Percentiles rank a stretch among this genome's conserved stretches.
Evolutionary conservation across 371 early-diverging fungal genomes (phyloP).

Genomic region (Dinochytrium kinnereticum): DNA sequence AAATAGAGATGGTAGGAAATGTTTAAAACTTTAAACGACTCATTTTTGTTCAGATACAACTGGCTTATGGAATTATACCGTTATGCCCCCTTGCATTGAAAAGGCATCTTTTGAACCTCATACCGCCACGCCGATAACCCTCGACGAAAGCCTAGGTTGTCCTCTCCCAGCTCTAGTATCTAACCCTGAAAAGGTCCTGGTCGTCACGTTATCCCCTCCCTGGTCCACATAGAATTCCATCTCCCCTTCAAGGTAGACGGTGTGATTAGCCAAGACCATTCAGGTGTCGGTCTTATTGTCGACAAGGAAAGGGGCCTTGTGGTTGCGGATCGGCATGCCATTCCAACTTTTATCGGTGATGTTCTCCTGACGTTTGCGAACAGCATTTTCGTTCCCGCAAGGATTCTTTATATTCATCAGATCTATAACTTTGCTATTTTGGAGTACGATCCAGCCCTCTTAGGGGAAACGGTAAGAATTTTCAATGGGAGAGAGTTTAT

Average conservation of each 20-base stretch:
- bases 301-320: conserved; percentile 74
- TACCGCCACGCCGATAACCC: conserved; percentile 41
- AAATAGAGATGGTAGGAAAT: conserved; percentile 34
- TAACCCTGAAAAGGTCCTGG: conserved; percentile 32
- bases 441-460: conserved; percentile 41
- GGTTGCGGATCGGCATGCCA: conserved; percentile 79
- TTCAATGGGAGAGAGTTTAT: neutral
- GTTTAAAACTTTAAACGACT: neutral
- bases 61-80: conserved; percentile 47
- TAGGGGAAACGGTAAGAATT: conserved; percentile 41
- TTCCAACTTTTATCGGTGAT: conserved; percentile 77
- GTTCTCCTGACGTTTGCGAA: conserved; percentile 80
- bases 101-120: conserved; percentile 39
- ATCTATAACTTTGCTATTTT: conserved; percentile 45
- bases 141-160: conserved; percentile 39
- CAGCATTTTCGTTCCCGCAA: conserved; percentile 73
- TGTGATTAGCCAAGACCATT: conserved; percentile 30
- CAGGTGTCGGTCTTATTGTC: conserved; percentile 50
- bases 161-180: neutral
- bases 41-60: conserved; percentile 29
- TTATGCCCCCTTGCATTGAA: conserved; percentile 42
- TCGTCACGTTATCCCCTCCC: conserved; percentile 35
- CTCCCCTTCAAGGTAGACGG: conserved; percentile 50
- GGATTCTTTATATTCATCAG: conserved; percentile 64
- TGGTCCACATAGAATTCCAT: conserved; percentile 46